Base-by-base conservation (phyloP, 352 stramenopile species). In the Pilasporangium apinafurcum region DNA sequence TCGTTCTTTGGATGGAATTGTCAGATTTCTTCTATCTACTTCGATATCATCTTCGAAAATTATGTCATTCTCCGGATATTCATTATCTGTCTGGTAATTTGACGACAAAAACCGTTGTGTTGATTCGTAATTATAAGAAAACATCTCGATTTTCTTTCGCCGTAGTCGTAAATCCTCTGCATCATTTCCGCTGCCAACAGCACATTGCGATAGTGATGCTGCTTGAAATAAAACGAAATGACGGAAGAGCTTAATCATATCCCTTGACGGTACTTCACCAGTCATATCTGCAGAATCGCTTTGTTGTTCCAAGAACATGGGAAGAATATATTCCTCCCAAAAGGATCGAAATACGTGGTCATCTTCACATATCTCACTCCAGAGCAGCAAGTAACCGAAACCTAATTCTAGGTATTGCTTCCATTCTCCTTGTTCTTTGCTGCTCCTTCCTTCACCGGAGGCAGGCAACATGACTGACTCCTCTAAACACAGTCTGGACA, bases 201-300 rank as follows among this genome's bases (percentile, higher is more conserved):
- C 7, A 59, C 21, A 20, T 22, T 14, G 26, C 8, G 33, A 25
- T 42, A 21, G 5, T 34, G 27, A 55, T 14, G 56, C 61, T 21
- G 58, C 52, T 32, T 58, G 51, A 5, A 75, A 44, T 7, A 75
- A 37, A 20, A 79, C 81, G 24, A 75, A 79, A 35, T 84, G 68
- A 36, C 73, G 65, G 21, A 67, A 44, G 6, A 53, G 37, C 16
- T 48, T 63, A 22, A 74, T 34, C 10, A 73, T n/a, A 26, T 28
- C 6, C 24, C 9, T 3, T 12, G 43, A 34, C 7, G 43, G 24
- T 39, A 20, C 10, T 18, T 39, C 10, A 39, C 10, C 9, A 9
- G 34, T 24, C 10, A 20, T 14, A 2, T 12, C 8, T 6, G 42
- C 14, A 18, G 8, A 13, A 1, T 48, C 37, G 1, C n/a, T 47